Percentiles rank a stretch among this genome's conserved stretches.
These are phyloP conservation scores for Lactuca sativa DNA, from an alignment of 129 eudicot genomes.

Conservation along the genomic window DNA sequence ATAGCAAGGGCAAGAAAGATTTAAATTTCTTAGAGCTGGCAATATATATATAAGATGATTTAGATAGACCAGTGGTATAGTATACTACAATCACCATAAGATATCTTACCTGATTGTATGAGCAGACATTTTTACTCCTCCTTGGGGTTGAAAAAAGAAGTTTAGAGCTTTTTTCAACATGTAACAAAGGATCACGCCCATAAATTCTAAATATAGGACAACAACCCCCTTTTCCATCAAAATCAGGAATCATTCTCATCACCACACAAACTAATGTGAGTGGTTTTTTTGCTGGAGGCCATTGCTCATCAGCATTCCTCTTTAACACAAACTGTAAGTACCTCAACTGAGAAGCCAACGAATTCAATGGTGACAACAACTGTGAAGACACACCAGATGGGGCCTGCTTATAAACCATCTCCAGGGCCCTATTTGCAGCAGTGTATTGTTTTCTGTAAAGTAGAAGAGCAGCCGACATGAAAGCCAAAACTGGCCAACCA, in stretches of 20 bases:
- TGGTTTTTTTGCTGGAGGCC: constrained; percentile 84
- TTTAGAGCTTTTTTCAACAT: constrained; percentile 63
- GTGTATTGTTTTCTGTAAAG: constrained; percentile 54
- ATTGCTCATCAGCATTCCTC: constrained; percentile 65
- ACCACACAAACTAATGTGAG: constrained; percentile 77
- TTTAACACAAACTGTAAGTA: constrained; percentile 72
- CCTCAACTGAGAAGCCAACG: constrained; percentile 77
- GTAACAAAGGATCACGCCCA: constrained; percentile 5
- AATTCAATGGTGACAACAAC: constrained; percentile 53
- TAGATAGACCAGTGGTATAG: not conserved
- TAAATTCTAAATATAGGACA: too few species aligned
- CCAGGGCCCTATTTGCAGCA: constrained; percentile 67
- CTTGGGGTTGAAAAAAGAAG: constrained; percentile 74
- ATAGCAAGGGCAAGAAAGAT: not conserved
- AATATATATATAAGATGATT: not conserved
- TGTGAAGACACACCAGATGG: constrained; percentile 59
- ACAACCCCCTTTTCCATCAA: too few species aligned
- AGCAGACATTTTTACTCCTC: constrained; percentile 61
- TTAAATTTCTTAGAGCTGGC: not conserved
- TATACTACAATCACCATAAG: not conserved
- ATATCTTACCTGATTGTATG: constrained; percentile 70
- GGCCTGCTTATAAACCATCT: constrained; percentile 71
- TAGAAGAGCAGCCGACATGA: too few species aligned
- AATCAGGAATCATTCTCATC: constrained; percentile 45
- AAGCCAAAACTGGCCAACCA: too few species aligned